phyloP scores from a whole-genome alignment of 345 rosid genomes.

The Linum usitatissimum region DNA sequence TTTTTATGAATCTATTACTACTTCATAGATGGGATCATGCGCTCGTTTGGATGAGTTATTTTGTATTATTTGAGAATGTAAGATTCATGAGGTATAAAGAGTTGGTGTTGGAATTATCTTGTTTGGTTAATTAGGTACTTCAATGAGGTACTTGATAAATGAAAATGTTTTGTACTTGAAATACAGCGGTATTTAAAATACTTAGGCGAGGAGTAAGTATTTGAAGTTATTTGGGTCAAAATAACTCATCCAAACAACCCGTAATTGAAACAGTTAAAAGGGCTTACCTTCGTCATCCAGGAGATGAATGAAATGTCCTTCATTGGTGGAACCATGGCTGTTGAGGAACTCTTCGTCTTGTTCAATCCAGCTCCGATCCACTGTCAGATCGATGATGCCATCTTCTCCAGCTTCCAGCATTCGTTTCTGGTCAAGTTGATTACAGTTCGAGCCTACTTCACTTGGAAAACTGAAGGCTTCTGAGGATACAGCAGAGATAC shows the following conservation, averaged over 20 bases:
- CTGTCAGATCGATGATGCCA: constrained; percentile 14
- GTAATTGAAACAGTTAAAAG: constrained; percentile 5
- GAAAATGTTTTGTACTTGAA: no score
- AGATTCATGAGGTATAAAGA: no score
- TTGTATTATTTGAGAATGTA: no score
- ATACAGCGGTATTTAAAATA: no score
- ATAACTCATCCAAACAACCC: no score
- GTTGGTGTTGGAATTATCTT: no score
- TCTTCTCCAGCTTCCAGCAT: constrained; percentile 21
- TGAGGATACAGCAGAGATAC: constrained; percentile 24
- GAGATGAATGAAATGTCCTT: constrained; percentile 4
- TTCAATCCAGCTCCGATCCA: constrained; percentile 18
- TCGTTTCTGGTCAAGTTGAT: constrained; percentile 22
- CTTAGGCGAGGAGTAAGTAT: no score
- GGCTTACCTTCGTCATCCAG: constrained; percentile 29
- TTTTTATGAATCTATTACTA: not conserved
- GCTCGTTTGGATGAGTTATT: no score
- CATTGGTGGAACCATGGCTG: constrained; percentile 1
- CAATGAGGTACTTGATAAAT: no score
- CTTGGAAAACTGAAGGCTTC: constrained; percentile 34
- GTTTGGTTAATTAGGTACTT: no score
- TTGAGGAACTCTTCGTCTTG: constrained; percentile 12
- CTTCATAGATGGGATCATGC: not conserved
- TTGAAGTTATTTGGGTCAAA: no score
- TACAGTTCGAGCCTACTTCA: constrained; percentile 22